Percentiles rank a stretch among this genome's conserved stretches.
These are phyloP conservation scores for Pseudocercospora eumusae DNA, from an alignment of 2,329 filamentous ascomycete genomes.

Conservation along the genomic window DNA sequence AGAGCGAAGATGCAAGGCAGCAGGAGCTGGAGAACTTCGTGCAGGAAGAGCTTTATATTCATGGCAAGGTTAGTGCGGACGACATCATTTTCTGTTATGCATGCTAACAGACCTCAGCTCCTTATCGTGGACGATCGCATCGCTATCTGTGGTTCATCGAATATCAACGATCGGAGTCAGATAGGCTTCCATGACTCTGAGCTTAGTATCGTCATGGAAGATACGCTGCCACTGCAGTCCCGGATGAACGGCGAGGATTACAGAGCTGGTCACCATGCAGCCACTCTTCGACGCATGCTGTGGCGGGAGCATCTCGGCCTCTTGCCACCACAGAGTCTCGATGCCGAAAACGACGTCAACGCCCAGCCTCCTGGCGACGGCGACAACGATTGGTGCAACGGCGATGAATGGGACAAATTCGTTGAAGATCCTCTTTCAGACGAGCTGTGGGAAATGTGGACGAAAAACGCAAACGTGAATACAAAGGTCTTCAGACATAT, in stretches of 20 bases:
- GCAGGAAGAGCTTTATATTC: slow-evolving; percentile 94
- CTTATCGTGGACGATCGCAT: slow-evolving; percentile 84
- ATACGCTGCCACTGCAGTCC: slow-evolving; percentile 69
- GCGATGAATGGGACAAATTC: slow-evolving; percentile 61
- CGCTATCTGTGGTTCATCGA: slow-evolving; percentile 68
- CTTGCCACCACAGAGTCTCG: slow-evolving; percentile 68
- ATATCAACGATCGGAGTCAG: slow-evolving; percentile 89
- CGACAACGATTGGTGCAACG: slow-evolving; percentile 74
- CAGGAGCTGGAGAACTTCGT: slow-evolving; percentile 85
- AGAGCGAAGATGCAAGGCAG: slow-evolving; percentile 56
- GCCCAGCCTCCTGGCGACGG: slow-evolving; percentile 71
- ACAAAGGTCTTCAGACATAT: slow-evolving; percentile 75
- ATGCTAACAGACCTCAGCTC: slow-evolving; percentile 37
- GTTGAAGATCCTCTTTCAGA: slow-evolving; percentile 62
- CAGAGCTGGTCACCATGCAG: slow-evolving; percentile 77
- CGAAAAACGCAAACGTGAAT: slow-evolving; percentile 66
- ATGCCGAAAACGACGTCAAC: slow-evolving; percentile 69
- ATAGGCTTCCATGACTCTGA: slow-evolving; percentile 88
- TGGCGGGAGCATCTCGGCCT: slow-evolving; percentile 91
- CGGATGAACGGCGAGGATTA: slow-evolving; percentile 78
- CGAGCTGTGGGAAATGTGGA: slow-evolving; percentile 67
- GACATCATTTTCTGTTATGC: not conserved
- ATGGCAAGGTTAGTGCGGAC: slow-evolving; percentile 67
- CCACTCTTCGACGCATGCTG: slow-evolving; percentile 76
- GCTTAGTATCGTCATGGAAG: slow-evolving; percentile 85